Conservation (phyloP, 169 alveolate genomes). For the Cyclospora cayetanensis region DNA sequence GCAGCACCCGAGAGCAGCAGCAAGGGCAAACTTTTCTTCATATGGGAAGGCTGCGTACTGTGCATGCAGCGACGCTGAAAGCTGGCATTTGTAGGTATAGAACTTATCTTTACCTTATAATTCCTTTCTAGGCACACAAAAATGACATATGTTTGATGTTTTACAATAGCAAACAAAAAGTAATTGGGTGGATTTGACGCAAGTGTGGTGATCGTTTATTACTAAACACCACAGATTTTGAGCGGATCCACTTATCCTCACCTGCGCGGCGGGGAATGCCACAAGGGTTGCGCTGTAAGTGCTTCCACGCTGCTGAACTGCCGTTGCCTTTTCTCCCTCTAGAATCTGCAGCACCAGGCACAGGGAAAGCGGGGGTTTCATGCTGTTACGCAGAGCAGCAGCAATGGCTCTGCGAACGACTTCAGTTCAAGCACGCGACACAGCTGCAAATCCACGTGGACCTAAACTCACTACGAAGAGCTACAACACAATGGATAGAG, state of each 20-base stretch:
- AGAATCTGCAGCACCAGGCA: conserved; percentile 1
- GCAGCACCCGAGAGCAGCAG: background rate
- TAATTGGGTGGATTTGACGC: too few species aligned
- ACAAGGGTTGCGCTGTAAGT: conserved; percentile 46
- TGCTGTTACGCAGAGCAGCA: conserved; percentile 2
- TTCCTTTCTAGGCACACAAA: background rate
- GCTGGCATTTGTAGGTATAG: background rate
- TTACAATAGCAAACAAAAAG: background rate
- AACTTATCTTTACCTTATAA: too few species aligned
- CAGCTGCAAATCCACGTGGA: background rate
- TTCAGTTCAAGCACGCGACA: background rate
- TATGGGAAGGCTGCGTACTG: background rate
- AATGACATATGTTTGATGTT: background rate
- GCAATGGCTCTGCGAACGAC: background rate
- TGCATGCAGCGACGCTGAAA: background rate
- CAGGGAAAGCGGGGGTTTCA: background rate
- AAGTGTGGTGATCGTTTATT: background rate
- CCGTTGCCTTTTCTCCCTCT: conserved; percentile 21
- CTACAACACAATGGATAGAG: background rate
- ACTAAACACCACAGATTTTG: background rate
- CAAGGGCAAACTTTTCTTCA: background rate
- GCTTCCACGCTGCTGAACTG: conserved; percentile 35
- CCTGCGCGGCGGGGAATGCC: conserved; percentile 62
- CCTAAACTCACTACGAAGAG: background rate
- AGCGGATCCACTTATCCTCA: background rate